phyloP scores from a whole-genome alignment of 2,329 filamentous ascomycete species.

The Fusarium verticillioides region DNA sequence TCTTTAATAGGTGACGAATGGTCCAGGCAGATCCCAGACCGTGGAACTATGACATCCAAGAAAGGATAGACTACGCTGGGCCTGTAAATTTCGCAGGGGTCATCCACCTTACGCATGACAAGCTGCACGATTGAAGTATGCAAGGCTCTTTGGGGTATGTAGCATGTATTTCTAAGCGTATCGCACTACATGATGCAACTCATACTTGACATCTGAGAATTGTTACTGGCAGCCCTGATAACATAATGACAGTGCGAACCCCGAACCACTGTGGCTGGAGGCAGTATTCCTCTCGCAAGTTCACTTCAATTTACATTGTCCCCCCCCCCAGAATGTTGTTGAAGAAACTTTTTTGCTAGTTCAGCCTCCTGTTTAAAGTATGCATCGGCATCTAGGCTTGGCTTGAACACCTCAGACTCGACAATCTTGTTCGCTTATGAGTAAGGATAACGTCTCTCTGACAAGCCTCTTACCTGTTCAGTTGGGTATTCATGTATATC shows the following conservation, averaged over 20 bases:
- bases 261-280: accelerated
- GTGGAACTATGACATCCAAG: accelerated
- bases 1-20: neutral
- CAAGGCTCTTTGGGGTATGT: accelerated
- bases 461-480: neutral
- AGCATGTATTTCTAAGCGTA: too few species aligned
- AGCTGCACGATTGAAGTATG: neutral
- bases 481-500: neutral
- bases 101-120: accelerated
- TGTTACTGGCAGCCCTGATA: too few species aligned
- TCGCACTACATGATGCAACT: accelerated
- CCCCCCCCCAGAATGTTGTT: accelerated
- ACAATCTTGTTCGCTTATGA: neutral
- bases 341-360: neutral
- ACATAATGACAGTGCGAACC: accelerated
- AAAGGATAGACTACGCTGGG: neutral
- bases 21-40: neutral
- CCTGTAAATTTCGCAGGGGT: neutral
- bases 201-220: neutral
- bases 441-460: accelerated
- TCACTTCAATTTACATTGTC: accelerated
- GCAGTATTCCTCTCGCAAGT: accelerated
- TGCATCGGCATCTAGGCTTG: neutral
- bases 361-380: neutral
- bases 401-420: neutral